Evolutionary conservation across 2,329 filamentous ascomycete species (phyloP).

Genomic region (Ophiostoma perfectum): DNA sequence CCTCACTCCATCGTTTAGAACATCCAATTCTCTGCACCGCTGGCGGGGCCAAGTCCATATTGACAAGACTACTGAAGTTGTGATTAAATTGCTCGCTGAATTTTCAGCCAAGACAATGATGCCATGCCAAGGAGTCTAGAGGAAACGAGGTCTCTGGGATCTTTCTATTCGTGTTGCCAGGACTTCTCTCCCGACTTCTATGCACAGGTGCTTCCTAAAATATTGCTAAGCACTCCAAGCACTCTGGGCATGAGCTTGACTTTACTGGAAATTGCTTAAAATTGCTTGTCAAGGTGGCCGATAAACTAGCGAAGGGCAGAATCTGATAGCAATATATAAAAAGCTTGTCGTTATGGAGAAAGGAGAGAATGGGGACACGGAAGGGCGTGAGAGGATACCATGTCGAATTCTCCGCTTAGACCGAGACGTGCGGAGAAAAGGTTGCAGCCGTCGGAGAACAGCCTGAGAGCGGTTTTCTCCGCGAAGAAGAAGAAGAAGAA

Average conservation of each 20-base stretch:
- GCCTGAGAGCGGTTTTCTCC: neutral
- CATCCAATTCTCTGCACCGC: neutral
- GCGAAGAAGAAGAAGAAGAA: neutral
- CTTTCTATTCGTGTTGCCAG: neutral
- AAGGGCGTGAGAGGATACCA: neutral
- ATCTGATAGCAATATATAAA: neutral
- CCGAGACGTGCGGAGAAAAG: neutral
- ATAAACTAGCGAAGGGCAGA: neutral
- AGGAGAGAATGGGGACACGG: neutral
- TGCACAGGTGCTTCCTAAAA: neutral
- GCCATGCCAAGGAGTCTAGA: neutral
- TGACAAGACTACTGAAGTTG: too few relatives aligned
- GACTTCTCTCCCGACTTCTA: neutral
- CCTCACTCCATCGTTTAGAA: neutral
- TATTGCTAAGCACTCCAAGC: neutral
- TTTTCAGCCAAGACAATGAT: neutral
- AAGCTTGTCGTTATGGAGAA: neutral
- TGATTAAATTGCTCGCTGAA: neutral
- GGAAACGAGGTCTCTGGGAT: neutral
- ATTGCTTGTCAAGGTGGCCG: neutral
- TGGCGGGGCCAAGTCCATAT: too few relatives aligned
- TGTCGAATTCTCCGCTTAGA: neutral
- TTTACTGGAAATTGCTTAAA: neutral
- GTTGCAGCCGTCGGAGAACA: neutral
- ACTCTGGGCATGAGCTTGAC: neutral